Percentiles rank a stretch among this genome's conserved stretches.
These are phyloP conservation scores for Colletotrichum eremochloae DNA, from an alignment of 2,329 filamentous ascomycete species.

Conservation along the genomic window DNA sequence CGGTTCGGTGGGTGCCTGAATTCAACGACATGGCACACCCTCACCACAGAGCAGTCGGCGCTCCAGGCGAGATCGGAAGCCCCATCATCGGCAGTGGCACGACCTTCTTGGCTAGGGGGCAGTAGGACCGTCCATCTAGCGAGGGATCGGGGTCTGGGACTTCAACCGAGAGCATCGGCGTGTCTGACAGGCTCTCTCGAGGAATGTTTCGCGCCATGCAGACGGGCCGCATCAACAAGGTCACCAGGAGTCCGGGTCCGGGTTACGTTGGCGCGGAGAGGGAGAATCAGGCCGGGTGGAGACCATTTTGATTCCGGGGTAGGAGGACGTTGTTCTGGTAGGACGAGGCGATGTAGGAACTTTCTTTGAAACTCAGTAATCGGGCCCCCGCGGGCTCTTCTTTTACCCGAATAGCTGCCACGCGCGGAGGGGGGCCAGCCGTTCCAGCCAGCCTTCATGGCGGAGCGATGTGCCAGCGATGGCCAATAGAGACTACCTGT, in stretches of 20 bases:
- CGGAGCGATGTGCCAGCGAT: constrained; percentile 13
- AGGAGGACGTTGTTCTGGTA: not conserved
- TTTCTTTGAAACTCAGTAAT: constrained; percentile 16
- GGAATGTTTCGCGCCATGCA: constrained; percentile 26
- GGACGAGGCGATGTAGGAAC: not conserved
- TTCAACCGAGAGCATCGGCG: not conserved
- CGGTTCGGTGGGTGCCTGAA: constrained; percentile 70
- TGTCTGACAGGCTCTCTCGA: not conserved
- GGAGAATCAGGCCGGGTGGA: not conserved
- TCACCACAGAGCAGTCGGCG: constrained; percentile 62
- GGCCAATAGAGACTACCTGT: constrained; percentile 35
- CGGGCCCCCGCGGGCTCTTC: not conserved
- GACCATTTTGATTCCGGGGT: not conserved
- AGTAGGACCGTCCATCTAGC: constrained; percentile 30
- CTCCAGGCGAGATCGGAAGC: constrained; percentile 79
- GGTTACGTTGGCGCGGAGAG: not conserved
- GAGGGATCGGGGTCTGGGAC: constrained; percentile 5
- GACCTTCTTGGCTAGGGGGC: constrained; percentile 40
- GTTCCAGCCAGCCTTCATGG: not conserved
- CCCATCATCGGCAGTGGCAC: constrained; percentile 65
- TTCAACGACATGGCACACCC: constrained; percentile 55
- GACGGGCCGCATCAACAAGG: constrained; percentile 22
- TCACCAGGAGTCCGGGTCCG: not conserved
- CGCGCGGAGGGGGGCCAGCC: not conserved
- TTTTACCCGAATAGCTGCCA: constrained; percentile 12